Evolutionary conservation across 2,329 filamentous ascomycete genomes (phyloP).

Genomic region (Gaeumannomyces tritici): DNA sequence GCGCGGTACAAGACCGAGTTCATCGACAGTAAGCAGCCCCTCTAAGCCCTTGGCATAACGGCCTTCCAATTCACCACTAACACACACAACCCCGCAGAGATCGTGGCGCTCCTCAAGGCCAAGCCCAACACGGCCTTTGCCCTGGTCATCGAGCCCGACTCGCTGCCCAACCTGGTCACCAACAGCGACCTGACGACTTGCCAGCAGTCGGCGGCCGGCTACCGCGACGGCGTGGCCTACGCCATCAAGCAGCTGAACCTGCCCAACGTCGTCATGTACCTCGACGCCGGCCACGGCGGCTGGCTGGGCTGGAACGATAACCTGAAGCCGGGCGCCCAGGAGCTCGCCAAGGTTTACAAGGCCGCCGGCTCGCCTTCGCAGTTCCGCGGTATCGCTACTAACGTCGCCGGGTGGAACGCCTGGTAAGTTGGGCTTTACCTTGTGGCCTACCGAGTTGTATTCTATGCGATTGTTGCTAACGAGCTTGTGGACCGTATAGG

Average conservation of each 20-base stretch:
- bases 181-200: conserved; percentile 46
- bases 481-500: conserved; percentile 5
- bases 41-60: too few relatives aligned
- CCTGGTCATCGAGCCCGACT: conserved; percentile 47
- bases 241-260: conserved; percentile 46
- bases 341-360: conserved; percentile 28
- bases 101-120: conserved; percentile 38
- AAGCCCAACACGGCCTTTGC: conserved; percentile 40
- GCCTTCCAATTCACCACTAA: too few relatives aligned
- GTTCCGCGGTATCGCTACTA: conserved; percentile 27
- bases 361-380: conserved; percentile 24
- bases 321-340: conserved; percentile 26
- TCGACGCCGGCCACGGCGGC: conserved; percentile 54
- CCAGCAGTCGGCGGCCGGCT: conserved; percentile 39
- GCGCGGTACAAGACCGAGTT: conserved; percentile 29
- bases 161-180: conserved; percentile 52
- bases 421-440: conserved; percentile 9
- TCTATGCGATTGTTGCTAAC: not conserved
- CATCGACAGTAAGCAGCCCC: conserved; percentile 22
- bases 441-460: conserved; percentile 9
- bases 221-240: conserved; percentile 45
- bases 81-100: conserved; percentile 20
- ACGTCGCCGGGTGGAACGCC: conserved; percentile 28
- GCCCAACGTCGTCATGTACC: conserved; percentile 52
- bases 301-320: conserved; percentile 57